These are phyloP conservation scores for Alisma plantagoaquatica DNA, from an alignment of 106 monocot species.

Conservation along the genomic window DNA sequence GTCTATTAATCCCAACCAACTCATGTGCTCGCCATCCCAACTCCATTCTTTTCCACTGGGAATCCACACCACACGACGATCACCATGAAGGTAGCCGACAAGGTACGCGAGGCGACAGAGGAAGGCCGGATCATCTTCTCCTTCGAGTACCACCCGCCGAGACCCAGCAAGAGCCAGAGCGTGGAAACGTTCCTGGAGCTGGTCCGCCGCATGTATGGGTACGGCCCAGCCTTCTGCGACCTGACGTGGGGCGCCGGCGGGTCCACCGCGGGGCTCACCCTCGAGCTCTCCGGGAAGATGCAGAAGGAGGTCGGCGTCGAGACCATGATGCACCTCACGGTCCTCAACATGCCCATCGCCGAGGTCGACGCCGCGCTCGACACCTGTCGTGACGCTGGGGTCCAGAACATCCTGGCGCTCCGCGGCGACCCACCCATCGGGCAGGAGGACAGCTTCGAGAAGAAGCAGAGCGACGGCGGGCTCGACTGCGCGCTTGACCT, in stretches of 20 bases:
- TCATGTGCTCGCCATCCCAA: too few relatives aligned
- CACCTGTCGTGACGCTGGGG: slow-evolving; percentile 17
- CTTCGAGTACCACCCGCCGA: slow-evolving; percentile 59
- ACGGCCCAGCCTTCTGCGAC: slow-evolving; percentile 48
- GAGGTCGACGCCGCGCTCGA: slow-evolving; percentile 35
- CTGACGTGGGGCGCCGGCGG: slow-evolving; percentile 50
- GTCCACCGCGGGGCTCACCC: slow-evolving; percentile 24
- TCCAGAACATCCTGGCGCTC: slow-evolving; percentile 46
- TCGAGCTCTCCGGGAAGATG: slow-evolving; percentile 40
- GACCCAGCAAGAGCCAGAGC: slow-evolving; percentile 11
- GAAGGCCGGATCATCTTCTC: slow-evolving; percentile 33
- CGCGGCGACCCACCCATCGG: slow-evolving; percentile 37
- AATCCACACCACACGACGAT: too few relatives aligned
- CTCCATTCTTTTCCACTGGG: too few relatives aligned
- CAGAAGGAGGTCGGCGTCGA: slow-evolving; percentile 36
- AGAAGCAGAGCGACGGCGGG: slow-evolving; percentile 9
- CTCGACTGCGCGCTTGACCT: slow-evolving; percentile 34
- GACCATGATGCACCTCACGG: slow-evolving; percentile 65
- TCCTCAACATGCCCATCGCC: slow-evolving; percentile 32
- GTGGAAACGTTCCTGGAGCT: slow-evolving; percentile 16
- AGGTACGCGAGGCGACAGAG: slow-evolving; percentile 8
- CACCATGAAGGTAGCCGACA: slow-evolving; percentile 33
- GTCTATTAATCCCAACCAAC: too few relatives aligned
- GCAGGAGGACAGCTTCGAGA: slow-evolving; percentile 1
- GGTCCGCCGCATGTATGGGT: slow-evolving; percentile 25